phyloP scores from a whole-genome alignment of 2,329 filamentous ascomycete species.

The Aureobasidium lini region DNA sequence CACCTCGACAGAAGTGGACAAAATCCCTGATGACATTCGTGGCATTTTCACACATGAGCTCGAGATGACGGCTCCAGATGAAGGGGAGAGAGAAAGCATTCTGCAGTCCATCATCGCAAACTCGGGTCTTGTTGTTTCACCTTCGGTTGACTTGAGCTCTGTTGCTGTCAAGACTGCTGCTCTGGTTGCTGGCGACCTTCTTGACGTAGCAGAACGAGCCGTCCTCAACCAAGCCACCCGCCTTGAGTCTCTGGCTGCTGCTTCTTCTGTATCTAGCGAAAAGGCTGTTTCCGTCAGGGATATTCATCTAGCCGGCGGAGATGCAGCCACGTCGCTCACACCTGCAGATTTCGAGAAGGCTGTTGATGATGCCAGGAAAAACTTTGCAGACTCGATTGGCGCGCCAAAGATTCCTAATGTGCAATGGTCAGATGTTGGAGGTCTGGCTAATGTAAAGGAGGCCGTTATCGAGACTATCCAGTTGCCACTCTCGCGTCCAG shows the following conservation, averaged over 20 bases:
- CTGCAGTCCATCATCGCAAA: conserved; percentile 70
- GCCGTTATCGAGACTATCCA: conserved; percentile 97
- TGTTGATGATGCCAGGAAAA: conserved; percentile 91
- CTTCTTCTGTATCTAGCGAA: conserved; percentile 29
- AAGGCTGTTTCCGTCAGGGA: conserved; percentile 57
- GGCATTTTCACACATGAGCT: conserved; percentile 93
- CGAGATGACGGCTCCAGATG: conserved; percentile 87
- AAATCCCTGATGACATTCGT: conserved; percentile 81
- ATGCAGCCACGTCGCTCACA: conserved; percentile 68
- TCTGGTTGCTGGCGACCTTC: conserved; percentile 84
- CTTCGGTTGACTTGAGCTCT: conserved; percentile 73
- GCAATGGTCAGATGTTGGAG: conserved; percentile 91
- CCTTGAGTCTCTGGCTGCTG: conserved; percentile 61
- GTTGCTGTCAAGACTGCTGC: conserved; percentile 94
- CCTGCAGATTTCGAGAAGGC: conserved; percentile 84
- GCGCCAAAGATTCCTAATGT: conserved; percentile 98
- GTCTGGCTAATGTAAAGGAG: conserved; percentile 87
- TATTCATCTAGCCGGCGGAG: conserved; percentile 79
- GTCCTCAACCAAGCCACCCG: conserved; percentile 68
- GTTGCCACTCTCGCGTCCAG: conserved; percentile 79
- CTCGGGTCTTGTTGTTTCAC: conserved; percentile 66
- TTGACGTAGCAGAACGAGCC: conserved; percentile 89
- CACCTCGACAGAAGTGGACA: conserved; percentile 91
- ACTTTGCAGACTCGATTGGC: conserved; percentile 94
- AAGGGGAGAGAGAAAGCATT: conserved; percentile 84